Evolutionary conservation across 805 yeast genomes (phyloP).

Genomic region (Kodamaea neixiangensis): DNA sequence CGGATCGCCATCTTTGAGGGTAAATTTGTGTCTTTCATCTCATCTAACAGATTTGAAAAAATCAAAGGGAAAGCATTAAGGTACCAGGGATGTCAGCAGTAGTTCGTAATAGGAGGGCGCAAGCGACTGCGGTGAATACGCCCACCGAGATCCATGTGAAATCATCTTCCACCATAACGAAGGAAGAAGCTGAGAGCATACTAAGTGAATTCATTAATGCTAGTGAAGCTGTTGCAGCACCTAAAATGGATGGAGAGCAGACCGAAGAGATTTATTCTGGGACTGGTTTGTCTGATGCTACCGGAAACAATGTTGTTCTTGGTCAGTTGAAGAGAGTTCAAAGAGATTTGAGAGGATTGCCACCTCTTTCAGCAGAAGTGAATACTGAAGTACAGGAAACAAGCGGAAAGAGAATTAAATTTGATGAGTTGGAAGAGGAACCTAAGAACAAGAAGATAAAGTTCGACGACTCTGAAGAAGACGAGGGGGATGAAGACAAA

Average conservation of each 20-base stretch:
- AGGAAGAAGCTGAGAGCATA: constrained; percentile 47
- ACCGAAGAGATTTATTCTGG: constrained; percentile 22
- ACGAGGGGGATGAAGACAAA: constrained; percentile 11
- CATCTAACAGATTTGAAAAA: constrained; percentile 5
- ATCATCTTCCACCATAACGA: constrained; percentile 29
- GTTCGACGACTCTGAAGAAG: constrained; percentile 23
- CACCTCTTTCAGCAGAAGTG: constrained; percentile 50
- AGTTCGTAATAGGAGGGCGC: constrained; percentile 43
- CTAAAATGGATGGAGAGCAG: constrained; percentile 26
- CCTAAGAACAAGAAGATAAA: constrained; percentile 26
- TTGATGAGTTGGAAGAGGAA: constrained; percentile 19
- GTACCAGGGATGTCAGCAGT: constrained; percentile 22
- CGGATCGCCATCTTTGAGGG: not conserved
- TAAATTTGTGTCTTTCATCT: constrained; percentile 7
- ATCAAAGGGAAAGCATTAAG: not conserved
- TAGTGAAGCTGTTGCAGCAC: constrained; percentile 37
- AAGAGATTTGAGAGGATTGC: constrained; percentile 77
- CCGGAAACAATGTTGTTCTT: constrained; percentile 42
- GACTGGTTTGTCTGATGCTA: constrained; percentile 34
- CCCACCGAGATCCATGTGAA: constrained; percentile 46
- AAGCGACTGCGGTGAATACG: constrained; percentile 47
- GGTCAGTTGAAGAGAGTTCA: constrained; percentile 73
- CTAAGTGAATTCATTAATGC: constrained; percentile 44
- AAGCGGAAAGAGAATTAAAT: constrained; percentile 24
- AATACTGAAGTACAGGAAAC: constrained; percentile 10